Base-by-base conservation (phyloP, 2,329 filamentous ascomycete genomes). In the Nemania abortiva region DNA sequence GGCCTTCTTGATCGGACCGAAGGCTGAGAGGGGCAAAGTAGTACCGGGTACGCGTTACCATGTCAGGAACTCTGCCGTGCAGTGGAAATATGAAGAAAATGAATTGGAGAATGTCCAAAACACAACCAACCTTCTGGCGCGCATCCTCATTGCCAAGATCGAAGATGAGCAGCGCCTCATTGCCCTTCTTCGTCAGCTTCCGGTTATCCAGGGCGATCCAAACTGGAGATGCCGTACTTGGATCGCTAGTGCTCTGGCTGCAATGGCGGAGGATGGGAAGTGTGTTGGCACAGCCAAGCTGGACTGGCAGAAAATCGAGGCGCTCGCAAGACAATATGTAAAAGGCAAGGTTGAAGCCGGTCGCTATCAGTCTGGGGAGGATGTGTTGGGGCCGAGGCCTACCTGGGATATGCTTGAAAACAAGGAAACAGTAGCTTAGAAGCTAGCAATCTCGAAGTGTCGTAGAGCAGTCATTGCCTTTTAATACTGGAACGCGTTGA, bases 121-220 rank as follows among this genome's bases (percentile, higher is more conserved):
- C 47, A 52, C 58, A 15, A 27, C 1, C 15, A 39, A 6, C 10
- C 58, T 61, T 31, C n/a, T 61, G 58, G 47, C 22, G 7, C 58
- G 58, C 47, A 61, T 61, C 22, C 13, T 53, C 47, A n/a, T 61
- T 39, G 58, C 58, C 11, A 61, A 61, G 42, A 53, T 61, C 13
- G n/a, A 52, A 27, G 29, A 61, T 20, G 31, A 53, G 58, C 1
- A 53, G 20, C 58, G 58, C 29, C 58, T 61, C n/a, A 20, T 42
- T 53, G 11, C 29, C 13, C 29, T 61, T n/a, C 7, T 61, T 20
- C 31, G 31, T 20, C 47, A 20, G n/a, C 2, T 61, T n/a, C 47
- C 47, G 9, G 20, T 61, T 31, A 20, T 27, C 2, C 47, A 42
- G 31, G 31, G 15, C 13, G 20, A 61, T 15, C 31, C 58, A 29